phyloP scores from a whole-genome alignment of 345 rosid genomes.

The Salix viminalis region DNA sequence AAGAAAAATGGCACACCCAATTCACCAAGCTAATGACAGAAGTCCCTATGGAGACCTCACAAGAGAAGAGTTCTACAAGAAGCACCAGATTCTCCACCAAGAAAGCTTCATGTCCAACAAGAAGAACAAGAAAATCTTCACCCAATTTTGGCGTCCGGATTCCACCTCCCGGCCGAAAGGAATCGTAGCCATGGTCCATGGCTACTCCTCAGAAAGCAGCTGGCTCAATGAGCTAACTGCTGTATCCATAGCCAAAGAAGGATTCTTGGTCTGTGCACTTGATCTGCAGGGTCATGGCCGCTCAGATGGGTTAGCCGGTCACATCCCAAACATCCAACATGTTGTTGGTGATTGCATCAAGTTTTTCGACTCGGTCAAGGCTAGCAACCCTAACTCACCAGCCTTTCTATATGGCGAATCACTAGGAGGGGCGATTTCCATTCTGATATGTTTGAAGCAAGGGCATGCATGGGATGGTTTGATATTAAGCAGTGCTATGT shows the following conservation, averaged over 20 bases:
- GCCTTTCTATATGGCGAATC: conserved; percentile 35
- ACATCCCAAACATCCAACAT: conserved; percentile 23
- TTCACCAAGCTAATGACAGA: conserved; percentile 24
- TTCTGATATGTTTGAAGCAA: conserved; percentile 14
- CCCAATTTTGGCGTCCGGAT: conserved; percentile 27
- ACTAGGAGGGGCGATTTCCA: conserved; percentile 34
- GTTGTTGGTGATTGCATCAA: conserved; percentile 20
- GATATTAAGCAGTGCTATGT: conserved; percentile 32
- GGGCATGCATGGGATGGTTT: conserved; percentile 26
- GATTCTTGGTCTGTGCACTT: conserved; percentile 29
- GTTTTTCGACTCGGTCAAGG: conserved; percentile 14
- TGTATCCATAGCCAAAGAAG: conserved; percentile 21
- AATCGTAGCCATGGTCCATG: conserved; percentile 34
- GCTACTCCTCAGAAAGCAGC: conserved; percentile 30
- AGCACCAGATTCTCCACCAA: conserved; percentile 22
- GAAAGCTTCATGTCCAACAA: conserved; percentile 20
- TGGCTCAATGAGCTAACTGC: conserved; percentile 36
- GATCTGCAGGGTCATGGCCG: conserved; percentile 34
- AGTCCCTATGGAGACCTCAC: conserved; percentile 28
- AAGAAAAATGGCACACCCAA: conserved; percentile 23
- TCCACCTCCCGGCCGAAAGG: conserved; percentile 2
- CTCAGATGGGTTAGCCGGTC: conserved; percentile 25
- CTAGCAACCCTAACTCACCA: conserved; percentile 21
- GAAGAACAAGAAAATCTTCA: conserved; percentile 27
- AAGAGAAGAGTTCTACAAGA: conserved; percentile 31